Evolutionary conservation across 2,329 filamentous ascomycete genomes (phyloP).

Genomic region (Fusarium sarcochroum): DNA sequence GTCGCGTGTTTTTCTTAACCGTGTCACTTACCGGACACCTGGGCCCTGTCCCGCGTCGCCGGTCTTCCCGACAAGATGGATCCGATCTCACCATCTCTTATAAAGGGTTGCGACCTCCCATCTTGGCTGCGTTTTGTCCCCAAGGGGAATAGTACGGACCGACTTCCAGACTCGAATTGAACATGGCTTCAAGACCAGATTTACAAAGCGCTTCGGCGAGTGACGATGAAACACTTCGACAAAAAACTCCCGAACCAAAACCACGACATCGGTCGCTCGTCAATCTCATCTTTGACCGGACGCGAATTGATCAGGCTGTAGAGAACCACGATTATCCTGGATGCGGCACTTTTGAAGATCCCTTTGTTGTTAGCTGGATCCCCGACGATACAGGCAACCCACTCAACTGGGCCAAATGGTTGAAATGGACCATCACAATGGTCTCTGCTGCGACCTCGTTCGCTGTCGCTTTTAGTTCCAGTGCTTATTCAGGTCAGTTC

Average conservation of each 20-base stretch:
- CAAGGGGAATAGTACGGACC: constrained; percentile 13
- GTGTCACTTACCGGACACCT: constrained; percentile 3
- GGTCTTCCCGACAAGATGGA: constrained; percentile 30
- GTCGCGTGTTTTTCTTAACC: constrained; percentile 27
- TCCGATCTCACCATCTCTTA: constrained; percentile 28
- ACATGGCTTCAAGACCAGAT: constrained; percentile 18
- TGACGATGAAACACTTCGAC: constrained; percentile 39
- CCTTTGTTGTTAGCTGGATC: constrained; percentile 78
- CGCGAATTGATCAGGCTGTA: constrained; percentile 70
- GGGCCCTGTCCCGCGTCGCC: constrained; percentile 5
- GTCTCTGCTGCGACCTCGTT: constrained; percentile 76
- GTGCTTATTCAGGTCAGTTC: constrained; percentile 72
- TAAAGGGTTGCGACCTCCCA: constrained; percentile 28
- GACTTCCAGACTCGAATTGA: neutral
- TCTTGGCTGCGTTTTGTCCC: constrained; percentile 18
- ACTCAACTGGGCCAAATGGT: constrained; percentile 66
- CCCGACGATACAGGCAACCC: constrained; percentile 77
- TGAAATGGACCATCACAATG: constrained; percentile 77
- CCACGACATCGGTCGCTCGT: constrained; percentile 24
- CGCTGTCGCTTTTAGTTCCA: constrained; percentile 78
- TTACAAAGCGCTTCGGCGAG: constrained; percentile 13
- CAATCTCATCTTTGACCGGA: constrained; percentile 68
- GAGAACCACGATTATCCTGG: constrained; percentile 70
- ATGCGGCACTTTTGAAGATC: constrained; percentile 74
- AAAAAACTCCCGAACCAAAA: constrained; percentile 8